These are phyloP conservation scores for Monosporascus cannonballus DNA, from an alignment of 2,329 filamentous ascomycete species.

Conservation along the genomic window DNA sequence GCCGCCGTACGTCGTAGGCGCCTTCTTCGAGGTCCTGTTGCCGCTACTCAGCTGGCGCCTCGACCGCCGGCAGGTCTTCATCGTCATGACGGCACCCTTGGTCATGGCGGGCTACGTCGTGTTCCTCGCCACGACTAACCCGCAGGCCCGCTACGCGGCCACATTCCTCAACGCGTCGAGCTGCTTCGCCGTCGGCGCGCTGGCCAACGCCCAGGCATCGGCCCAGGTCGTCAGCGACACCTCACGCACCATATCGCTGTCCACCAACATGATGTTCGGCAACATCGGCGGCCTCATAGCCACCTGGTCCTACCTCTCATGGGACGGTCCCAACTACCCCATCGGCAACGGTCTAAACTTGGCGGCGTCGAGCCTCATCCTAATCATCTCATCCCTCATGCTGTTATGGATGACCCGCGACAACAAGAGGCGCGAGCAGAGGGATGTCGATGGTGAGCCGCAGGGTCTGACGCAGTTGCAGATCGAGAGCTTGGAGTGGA, in stretches of 20 bases:
- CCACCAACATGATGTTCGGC: conserved; percentile 63
- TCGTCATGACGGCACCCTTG: conserved; percentile 53
- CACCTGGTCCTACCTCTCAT: conserved; percentile 59
- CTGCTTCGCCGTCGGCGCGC: conserved; percentile 56
- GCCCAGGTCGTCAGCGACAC: conserved; percentile 69
- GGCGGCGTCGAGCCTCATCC: conserved; percentile 45
- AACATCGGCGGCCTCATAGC: conserved; percentile 65
- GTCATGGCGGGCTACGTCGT: conserved; percentile 66
- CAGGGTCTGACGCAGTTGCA: conserved; percentile 41
- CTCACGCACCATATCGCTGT: conserved; percentile 60
- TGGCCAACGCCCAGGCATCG: conserved; percentile 61
- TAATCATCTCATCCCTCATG: conserved; percentile 42
- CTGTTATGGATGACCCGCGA: conserved; percentile 55
- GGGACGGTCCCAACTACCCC: conserved; percentile 58
- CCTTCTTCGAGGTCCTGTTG: conserved; percentile 58
- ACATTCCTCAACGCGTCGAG: conserved; percentile 64
- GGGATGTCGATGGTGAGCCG: conserved; percentile 46
- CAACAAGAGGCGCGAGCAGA: conserved; percentile 48
- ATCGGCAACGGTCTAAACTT: conserved; percentile 68
- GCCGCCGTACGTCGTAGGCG: conserved; percentile 64
- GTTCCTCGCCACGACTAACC: conserved; percentile 53
- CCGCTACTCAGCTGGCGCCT: conserved; percentile 56
- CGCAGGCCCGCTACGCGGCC: conserved; percentile 58
- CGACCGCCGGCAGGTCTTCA: conserved; percentile 54
- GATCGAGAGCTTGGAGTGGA: conserved; percentile 54